A percentile compares a stretch with the other conserved stretches of the same genome.
Conservation (phyloP, 148 eudicot species). For the Diospyros lotus region DNA sequence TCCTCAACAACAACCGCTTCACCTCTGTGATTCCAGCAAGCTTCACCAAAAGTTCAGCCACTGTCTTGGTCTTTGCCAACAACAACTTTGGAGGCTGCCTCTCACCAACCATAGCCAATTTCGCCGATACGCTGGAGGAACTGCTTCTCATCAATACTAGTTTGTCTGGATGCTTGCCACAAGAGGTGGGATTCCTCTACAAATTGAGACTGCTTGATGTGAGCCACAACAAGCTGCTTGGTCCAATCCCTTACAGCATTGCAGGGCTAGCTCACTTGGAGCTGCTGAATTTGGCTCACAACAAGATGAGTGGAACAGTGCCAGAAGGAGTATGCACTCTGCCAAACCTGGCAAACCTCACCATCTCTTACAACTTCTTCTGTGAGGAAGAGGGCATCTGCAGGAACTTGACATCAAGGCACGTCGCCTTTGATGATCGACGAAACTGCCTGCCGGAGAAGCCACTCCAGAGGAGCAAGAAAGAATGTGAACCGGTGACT, state of each 20-base stretch:
- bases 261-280: slow-evolving; percentile 57
- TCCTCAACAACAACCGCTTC: slow-evolving; percentile 56
- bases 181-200: slow-evolving; percentile 52
- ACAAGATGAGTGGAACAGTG: slow-evolving; percentile 56
- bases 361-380: slow-evolving; percentile 60
- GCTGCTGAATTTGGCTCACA: slow-evolving; percentile 54
- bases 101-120: slow-evolving; percentile 56
- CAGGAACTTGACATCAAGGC: slow-evolving; percentile 40
- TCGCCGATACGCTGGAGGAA: slow-evolving; percentile 55
- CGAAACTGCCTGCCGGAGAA: slow-evolving; percentile 60
- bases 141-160: slow-evolving; percentile 50
- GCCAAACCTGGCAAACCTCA: slow-evolving; percentile 52
- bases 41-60: slow-evolving; percentile 38
- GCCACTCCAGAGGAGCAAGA: slow-evolving; percentile 62
- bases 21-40: slow-evolving; percentile 43
- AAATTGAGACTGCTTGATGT: slow-evolving; percentile 56
- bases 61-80: slow-evolving; percentile 62
- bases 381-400: slow-evolving; percentile 61
- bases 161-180: slow-evolving; percentile 56
- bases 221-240: slow-evolving; percentile 47
- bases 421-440: slow-evolving; percentile 46
- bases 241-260: slow-evolving; percentile 55
- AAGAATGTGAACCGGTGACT: slow-evolving; percentile 45
- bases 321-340: slow-evolving; percentile 49
- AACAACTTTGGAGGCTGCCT: slow-evolving; percentile 55